Evolutionary conservation across 1,284 basidiomycete genomes (phyloP), one percentile per base, ranked within the genome.

Genomic region (Cystobasidium slooffiae): DNA sequence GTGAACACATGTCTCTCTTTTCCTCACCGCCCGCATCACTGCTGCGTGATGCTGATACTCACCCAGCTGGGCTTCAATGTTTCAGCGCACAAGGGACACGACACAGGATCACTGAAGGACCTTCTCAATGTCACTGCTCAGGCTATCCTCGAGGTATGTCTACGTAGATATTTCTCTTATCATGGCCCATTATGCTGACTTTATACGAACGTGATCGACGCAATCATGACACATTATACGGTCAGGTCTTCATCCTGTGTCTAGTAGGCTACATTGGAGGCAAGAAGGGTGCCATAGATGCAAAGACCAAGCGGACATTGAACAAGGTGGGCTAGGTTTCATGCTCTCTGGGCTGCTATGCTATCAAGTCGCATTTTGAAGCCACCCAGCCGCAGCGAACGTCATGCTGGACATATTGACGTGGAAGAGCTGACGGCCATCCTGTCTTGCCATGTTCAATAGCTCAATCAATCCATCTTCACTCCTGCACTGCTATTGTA

Each of bases 181-280:
- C n/a, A n/a, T 52, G 49, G 31, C 31, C n/a, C 22, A n/a, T 20
- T n/a, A 4, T 51, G 18, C 47, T 49, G 6, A 22, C 55, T 37
- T 8, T 56, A 37, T 2, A 14, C 16, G 62, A 52, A 65, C 62
- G 59, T 63, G 61, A 63, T 63, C 61, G 61, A 14, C 61, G 22
- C 24, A 47, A 47, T 24, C 43, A 31, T 49, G 61, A 63, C 6
- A 47, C 31, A 49, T 20, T 52, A 2, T 18, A 6, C 62, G n/a
- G 20, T 20, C 2, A 65, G 70, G 70, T 66, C 53, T 53, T 65
- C 39, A 73, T 73, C 20, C 18, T 66, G 5, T 73, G 62, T 53
- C 39, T 78, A 18, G 82, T 83, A n/a, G 84, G 84, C 24, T 84
- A 80, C 77, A 68, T 81, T 61, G 78, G 84, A 18, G 83, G 83